These are phyloP conservation scores for Fibroporia radiculosa DNA, from an alignment of 768 basidiomycete genomes.

Conservation along the genomic window DNA sequence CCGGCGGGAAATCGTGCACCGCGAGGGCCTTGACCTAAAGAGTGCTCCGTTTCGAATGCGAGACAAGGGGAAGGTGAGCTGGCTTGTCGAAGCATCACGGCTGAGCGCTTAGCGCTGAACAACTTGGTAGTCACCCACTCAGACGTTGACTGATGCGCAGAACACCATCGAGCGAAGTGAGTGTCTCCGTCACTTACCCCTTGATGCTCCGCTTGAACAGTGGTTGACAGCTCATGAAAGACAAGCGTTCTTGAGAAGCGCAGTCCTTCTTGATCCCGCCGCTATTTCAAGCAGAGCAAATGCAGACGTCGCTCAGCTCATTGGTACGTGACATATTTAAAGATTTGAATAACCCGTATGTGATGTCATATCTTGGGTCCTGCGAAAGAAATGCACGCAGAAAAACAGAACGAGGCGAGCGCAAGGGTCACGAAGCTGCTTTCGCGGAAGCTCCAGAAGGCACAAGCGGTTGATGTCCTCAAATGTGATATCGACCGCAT, in stretches of 20 bases:
- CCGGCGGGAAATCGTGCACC: constrained; percentile 9
- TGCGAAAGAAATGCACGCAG: neutral
- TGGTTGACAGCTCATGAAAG: neutral
- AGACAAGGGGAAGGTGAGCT: neutral
- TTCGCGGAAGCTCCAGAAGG: constrained; percentile 11
- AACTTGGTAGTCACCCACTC: neutral
- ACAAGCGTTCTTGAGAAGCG: neutral
- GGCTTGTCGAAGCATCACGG: neutral
- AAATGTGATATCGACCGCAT: constrained; percentile 10
- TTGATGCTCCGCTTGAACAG: neutral
- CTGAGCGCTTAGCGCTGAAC: neutral
- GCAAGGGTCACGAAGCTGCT: constrained; percentile 7
- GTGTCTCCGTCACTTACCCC: neutral
- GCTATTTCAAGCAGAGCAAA: neutral
- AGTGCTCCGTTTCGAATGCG: neutral
- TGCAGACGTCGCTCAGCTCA: neutral
- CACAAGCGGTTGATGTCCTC: constrained; percentile 4
- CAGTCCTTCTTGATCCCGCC: neutral
- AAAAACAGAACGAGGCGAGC: neutral
- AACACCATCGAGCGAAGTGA: neutral
- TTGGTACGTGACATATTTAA: neutral
- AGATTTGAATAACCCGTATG: neutral
- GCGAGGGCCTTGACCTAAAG: neutral
- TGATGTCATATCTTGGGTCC: neutral
- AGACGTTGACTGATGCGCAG: constrained; percentile 4